These are phyloP conservation scores for Cyberlindnera suaveolens DNA, from an alignment of 805 yeast genomes.

Conservation along the genomic window DNA sequence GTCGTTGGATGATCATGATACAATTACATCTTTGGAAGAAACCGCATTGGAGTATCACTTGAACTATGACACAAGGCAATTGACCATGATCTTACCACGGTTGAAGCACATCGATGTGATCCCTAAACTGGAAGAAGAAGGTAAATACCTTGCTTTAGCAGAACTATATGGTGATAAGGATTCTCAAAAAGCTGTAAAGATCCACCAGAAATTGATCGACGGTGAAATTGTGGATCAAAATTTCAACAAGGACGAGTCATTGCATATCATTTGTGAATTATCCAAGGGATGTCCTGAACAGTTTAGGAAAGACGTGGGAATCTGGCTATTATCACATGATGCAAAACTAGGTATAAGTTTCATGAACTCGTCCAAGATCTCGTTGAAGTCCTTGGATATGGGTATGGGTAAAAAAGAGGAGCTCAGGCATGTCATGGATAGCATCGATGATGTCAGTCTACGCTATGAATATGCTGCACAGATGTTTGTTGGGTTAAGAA, in stretches of 20 bases:
- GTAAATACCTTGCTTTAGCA: constrained; percentile 11
- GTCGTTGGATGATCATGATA: constrained; percentile 7
- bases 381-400: constrained; percentile 6
- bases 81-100: constrained; percentile 4
- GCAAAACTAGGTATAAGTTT: constrained; percentile 18
- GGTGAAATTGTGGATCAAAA: constrained; percentile 7
- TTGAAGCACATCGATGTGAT: constrained; percentile 3
- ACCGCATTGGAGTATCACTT: constrained; percentile 10
- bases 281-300: constrained; percentile 10
- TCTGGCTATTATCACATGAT: constrained; percentile 18
- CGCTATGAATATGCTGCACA: constrained; percentile 16
- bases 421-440: constrained; percentile 10
- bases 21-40: constrained; percentile 14
- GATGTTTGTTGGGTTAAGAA: constrained; percentile 16
- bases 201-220: constrained; percentile 11
- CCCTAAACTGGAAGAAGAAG: constrained; percentile 6
- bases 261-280: constrained; percentile 9
- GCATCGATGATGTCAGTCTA: constrained; percentile 14
- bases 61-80: constrained; percentile 6
- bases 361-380: constrained; percentile 13
- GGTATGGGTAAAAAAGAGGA: constrained; percentile 12
- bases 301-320: constrained; percentile 11
- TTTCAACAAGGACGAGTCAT: constrained; percentile 5
- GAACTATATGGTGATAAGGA: constrained; percentile 3
- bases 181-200: constrained; percentile 4